Evolutionary conservation across 371 early-diverging fungal genomes (phyloP).

Genomic region (Blakeslea trispora): DNA sequence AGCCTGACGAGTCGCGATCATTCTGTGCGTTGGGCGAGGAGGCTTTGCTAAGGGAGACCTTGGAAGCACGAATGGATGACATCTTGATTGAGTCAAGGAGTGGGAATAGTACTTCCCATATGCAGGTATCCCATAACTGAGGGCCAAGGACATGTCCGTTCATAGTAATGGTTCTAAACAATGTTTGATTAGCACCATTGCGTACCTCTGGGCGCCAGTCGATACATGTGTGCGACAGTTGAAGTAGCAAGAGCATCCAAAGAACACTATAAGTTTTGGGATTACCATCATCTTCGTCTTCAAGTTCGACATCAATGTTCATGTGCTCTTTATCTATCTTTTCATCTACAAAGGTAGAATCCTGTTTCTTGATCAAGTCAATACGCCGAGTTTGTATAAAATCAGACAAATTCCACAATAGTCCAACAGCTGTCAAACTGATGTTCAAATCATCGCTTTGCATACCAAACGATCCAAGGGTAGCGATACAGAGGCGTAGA

Average conservation of each 20-base stretch:
- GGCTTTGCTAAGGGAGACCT: constrained; percentile 22
- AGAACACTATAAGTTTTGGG: constrained; percentile 62
- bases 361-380: constrained; percentile 39
- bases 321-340: constrained; percentile 34
- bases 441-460: constrained; percentile 94
- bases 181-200: constrained; percentile 91
- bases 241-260: constrained; percentile 85
- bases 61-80: constrained; percentile 50
- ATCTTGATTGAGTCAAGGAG: constrained; percentile 78
- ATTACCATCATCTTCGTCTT: constrained; percentile 42
- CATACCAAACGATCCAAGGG: constrained; percentile 80
- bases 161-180: constrained; percentile 91
- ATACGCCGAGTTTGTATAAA: constrained; percentile 74
- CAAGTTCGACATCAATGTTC: constrained; percentile 39
- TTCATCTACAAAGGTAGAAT: constrained; percentile 14
- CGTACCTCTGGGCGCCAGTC: constrained; percentile 93
- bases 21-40: constrained; percentile 23
- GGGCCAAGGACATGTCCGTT: constrained; percentile 72
- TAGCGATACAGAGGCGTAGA: constrained; percentile 81
- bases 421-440: constrained; percentile 88
- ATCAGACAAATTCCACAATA: constrained; percentile 90
- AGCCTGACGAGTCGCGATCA: constrained; percentile 43
- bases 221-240: constrained; percentile 81
- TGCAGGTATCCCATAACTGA: constrained; percentile 80
- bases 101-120: constrained; percentile 90